These are phyloP conservation scores for Stereum hirsutum DNA, from an alignment of 1,284 basidiomycete genomes.

Conservation along the genomic window DNA sequence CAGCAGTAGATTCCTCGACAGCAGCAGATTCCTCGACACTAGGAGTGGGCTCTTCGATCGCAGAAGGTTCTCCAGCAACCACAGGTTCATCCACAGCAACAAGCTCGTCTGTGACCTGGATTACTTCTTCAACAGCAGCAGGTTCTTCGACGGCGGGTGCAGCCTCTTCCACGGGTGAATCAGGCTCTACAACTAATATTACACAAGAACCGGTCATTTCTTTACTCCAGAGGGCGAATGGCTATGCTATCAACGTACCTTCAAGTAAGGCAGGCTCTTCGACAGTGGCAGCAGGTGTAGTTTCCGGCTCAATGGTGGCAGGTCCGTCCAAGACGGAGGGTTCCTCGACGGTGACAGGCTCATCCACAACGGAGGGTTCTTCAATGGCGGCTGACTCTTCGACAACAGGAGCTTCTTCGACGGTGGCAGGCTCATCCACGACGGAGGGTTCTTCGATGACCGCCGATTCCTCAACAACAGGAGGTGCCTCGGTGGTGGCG, in stretches of 20 bases:
- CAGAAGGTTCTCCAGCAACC: not conserved
- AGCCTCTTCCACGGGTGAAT: not conserved
- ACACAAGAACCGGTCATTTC: too few species aligned
- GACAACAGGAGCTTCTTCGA: not conserved
- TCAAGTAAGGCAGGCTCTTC: not conserved
- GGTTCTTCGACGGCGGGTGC: constrained; percentile 2
- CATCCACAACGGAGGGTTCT: not conserved
- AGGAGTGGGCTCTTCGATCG: not conserved
- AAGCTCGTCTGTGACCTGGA: not conserved
- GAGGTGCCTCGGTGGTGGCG: not conserved
- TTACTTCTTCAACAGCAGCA: not conserved
- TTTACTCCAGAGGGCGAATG: too few species aligned
- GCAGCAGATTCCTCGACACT: not conserved
- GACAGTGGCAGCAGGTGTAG: not conserved
- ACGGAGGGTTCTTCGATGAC: not conserved
- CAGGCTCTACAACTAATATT: not conserved
- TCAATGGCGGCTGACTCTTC: not conserved
- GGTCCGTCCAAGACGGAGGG: not conserved
- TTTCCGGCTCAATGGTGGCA: constrained; percentile 1
- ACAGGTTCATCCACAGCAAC: not conserved
- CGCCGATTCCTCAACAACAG: not conserved
- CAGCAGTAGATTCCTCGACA: not conserved
- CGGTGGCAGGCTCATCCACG: not conserved
- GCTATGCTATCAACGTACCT: not conserved
- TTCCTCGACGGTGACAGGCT: not conserved